Evolutionary conservation across 2,329 filamentous ascomycete species (phyloP), one percentile per base, ranked within the genome.

Genomic region (Shiraia bambusicola): DNA sequence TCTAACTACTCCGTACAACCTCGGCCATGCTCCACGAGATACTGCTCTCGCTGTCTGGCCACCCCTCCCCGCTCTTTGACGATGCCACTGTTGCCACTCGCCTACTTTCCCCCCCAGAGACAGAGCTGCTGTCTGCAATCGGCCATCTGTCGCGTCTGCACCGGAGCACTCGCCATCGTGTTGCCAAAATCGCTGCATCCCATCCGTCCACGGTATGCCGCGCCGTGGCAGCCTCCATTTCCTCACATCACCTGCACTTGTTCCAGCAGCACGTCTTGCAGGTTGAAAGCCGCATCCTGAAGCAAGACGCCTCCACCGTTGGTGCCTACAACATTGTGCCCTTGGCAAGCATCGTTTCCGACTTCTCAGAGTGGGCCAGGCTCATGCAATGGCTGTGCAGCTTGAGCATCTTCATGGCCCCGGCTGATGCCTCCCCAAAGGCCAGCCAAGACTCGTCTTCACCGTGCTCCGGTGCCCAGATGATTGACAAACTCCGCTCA

Each of bases 241-340:
- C 80, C 16, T 81, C 86, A 1, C 76, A 80, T 22, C 88, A 96
- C 54, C 79, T 98, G 4, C 81, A 82, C 6, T 79, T 79, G 8
- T 97, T 97, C 55, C 90, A 94, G 66, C 78, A 79, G 31, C 90
- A 89, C 63, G 84, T 97, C 4, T 74, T 97, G 7, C 82, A 90
- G 39, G 88, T 96, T 3, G 93, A 98, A 69, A 80, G 79, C 42
- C 78, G 78, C 10, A 87, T 98, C 17, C 72, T 97, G 36, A 79
- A 77, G 32, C 81, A 83, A 58, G 89, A 96, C 72, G 79, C 90
- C 2, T 80, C 76, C 6, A 81, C 88, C 44, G 92, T 97, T 1
- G 92, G 92, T 29, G 92, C 88, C 1, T 95, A 96, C 66, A 86
- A 92, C 48, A 94, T 95, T 49, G 92, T 97, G 15, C 92, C 93